These are phyloP conservation scores for Akanthomyces dipterigenus DNA, from an alignment of 2,329 filamentous ascomycete genomes.

Conservation along the genomic window DNA sequence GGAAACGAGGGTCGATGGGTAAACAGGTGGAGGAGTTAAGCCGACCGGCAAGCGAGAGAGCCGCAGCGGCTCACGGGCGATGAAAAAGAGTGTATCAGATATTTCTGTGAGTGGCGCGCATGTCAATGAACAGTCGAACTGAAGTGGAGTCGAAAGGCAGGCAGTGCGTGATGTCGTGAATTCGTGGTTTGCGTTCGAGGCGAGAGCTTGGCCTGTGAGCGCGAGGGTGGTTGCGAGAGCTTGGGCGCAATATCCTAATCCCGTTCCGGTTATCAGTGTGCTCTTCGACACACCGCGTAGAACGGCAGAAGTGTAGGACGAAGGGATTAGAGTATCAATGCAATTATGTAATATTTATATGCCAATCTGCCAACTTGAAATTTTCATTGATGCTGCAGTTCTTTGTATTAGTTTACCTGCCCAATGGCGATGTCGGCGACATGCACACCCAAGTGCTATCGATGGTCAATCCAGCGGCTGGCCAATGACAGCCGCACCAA, in stretches of 20 bases:
- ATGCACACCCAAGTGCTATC: neutral
- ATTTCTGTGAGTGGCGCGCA: neutral
- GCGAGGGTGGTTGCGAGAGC: neutral
- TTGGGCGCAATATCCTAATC: slow-evolving; percentile 12
- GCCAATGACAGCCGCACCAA: slow-evolving; percentile 1
- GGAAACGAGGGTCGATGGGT: neutral
- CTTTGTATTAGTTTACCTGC: neutral
- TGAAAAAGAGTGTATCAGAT: neutral
- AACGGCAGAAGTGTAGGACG: neutral
- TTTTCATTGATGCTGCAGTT: too few relatives aligned
- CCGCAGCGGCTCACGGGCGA: neutral
- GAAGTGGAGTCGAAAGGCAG: neutral
- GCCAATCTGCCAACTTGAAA: too few relatives aligned
- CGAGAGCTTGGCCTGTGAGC: neutral
- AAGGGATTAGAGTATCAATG: too few relatives aligned
- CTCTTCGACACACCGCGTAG: neutral
- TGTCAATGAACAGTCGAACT: neutral
- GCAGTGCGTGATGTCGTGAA: neutral
- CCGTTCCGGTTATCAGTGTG: slow-evolving; percentile 1
- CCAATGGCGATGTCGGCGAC: neutral
- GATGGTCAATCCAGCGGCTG: neutral
- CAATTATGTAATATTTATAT: too few relatives aligned
- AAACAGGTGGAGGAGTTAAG: neutral
- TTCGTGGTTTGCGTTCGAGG: neutral
- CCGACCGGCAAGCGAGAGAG: neutral